phyloP scores from a whole-genome alignment of 73 alveolate genomes.

The Tetrahymena malaccensis region DNA sequence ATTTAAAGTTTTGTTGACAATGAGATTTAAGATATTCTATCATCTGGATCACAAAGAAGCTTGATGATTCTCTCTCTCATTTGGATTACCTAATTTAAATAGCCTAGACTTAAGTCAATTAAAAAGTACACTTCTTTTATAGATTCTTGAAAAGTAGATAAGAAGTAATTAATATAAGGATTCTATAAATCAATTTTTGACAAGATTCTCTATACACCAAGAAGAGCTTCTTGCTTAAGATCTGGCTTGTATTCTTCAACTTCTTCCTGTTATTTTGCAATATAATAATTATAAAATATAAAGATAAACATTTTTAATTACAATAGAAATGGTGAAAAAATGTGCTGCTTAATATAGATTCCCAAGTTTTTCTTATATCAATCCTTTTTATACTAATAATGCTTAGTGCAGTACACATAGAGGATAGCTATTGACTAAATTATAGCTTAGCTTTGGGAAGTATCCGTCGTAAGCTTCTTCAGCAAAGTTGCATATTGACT shows the following conservation, averaged over 20 bases:
- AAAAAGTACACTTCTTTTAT: not conserved
- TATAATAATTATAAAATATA: too few species aligned
- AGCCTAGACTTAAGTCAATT: not conserved
- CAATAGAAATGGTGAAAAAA: not conserved
- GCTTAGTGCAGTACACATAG: not conserved
- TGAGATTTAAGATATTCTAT: not conserved
- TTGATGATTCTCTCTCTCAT: not conserved
- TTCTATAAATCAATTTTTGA: not conserved
- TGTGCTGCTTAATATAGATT: not conserved
- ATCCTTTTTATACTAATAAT: not conserved
- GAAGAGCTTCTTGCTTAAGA: not conserved
- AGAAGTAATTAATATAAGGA: not conserved
- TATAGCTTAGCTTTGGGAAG: not conserved
- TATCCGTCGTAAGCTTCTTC: not conserved
- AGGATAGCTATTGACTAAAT: not conserved
- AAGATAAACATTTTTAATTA: too few species aligned
- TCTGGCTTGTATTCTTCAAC: not conserved
- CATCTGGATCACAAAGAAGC: not conserved
- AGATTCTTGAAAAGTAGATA: not conserved
- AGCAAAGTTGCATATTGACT: not conserved
- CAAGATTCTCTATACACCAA: not conserved
- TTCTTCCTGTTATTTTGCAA: not conserved
- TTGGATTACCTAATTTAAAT: not conserved
- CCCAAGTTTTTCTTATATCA: not conserved
- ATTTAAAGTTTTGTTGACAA: not conserved